phyloP scores from a whole-genome alignment of 2,329 filamentous ascomycete species.

The Diplodia seriata region DNA sequence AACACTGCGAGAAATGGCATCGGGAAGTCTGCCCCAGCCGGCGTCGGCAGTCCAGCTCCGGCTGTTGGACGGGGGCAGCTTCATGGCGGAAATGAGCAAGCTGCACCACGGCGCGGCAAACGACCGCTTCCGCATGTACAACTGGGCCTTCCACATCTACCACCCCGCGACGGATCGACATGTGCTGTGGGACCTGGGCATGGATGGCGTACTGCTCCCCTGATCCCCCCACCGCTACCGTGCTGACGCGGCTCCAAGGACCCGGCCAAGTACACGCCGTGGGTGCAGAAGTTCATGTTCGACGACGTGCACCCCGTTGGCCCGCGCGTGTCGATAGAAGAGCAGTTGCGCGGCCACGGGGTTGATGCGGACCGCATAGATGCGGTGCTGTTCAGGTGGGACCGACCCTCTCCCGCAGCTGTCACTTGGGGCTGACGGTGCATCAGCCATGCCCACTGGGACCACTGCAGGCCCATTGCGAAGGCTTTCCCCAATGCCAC shows the following conservation, averaged over 20 bases:
- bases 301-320: conserved; percentile 41
- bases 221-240: background rate
- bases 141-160: conserved; percentile 45
- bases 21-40: conserved; percentile 34
- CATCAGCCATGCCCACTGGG: conserved; percentile 45
- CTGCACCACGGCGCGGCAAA: conserved; percentile 41
- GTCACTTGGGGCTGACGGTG: background rate
- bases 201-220: conserved; percentile 40
- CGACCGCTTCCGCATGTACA: conserved; percentile 45
- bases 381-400: conserved; percentile 3
- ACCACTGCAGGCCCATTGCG: conserved; percentile 43
- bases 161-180: conserved; percentile 37
- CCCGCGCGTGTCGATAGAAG: conserved; percentile 40
- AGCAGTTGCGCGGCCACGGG: conserved; percentile 40
- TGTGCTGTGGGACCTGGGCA: conserved; percentile 44
- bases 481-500: conserved; percentile 42
- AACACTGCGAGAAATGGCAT: too few relatives aligned
- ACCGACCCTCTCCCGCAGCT: too few relatives aligned
- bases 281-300: conserved; percentile 45
- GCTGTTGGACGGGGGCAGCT: conserved; percentile 45
- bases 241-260: conserved; percentile 36
- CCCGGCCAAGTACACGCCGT: conserved; percentile 43
- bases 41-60: conserved; percentile 39
- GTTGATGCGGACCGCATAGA: background rate
- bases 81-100: conserved; percentile 40